These are phyloP conservation scores for Penicillium polonicum DNA, from an alignment of 2,329 filamentous ascomycete species.

Conservation along the genomic window DNA sequence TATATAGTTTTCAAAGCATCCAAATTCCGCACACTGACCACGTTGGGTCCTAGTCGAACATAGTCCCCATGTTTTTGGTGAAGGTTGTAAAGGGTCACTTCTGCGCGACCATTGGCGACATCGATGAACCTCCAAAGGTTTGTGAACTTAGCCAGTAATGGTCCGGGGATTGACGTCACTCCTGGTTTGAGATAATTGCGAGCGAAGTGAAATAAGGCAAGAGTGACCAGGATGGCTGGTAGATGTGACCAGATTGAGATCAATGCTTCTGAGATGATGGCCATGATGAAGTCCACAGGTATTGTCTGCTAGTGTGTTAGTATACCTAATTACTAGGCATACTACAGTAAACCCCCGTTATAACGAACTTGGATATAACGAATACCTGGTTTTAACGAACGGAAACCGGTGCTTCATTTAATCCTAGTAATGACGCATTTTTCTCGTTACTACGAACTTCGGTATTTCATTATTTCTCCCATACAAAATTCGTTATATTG, in stretches of 20 bases:
- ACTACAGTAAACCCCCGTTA: background rate
- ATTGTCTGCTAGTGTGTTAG: background rate
- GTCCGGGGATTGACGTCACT: background rate
- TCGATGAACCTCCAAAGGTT: background rate
- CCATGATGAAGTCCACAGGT: background rate
- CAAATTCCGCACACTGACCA: slow-evolving; percentile 22
- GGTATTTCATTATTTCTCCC: too few species aligned
- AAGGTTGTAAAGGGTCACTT: slow-evolving; percentile 4
- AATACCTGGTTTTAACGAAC: too few species aligned
- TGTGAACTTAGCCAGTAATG: background rate
- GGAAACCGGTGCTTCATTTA: too few species aligned
- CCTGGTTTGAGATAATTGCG: background rate
- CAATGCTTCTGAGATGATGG: background rate
- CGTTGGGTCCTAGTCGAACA: slow-evolving; percentile 23
- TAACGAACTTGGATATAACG: too few species aligned
- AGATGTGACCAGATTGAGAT: background rate
- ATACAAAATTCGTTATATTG: too few species aligned
- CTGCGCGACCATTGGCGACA: background rate
- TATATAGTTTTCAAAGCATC: slow-evolving; percentile 23
- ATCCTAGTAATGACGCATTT: too few species aligned
- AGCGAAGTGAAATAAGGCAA: background rate
- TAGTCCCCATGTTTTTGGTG: slow-evolving; percentile 23
- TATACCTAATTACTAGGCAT: background rate
- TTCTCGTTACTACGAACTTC: too few species aligned
- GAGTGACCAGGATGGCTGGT: background rate